Evolutionary conservation across 371 early-diverging fungal species (phyloP).

Genomic region (Lichtheimia ramosa): DNA sequence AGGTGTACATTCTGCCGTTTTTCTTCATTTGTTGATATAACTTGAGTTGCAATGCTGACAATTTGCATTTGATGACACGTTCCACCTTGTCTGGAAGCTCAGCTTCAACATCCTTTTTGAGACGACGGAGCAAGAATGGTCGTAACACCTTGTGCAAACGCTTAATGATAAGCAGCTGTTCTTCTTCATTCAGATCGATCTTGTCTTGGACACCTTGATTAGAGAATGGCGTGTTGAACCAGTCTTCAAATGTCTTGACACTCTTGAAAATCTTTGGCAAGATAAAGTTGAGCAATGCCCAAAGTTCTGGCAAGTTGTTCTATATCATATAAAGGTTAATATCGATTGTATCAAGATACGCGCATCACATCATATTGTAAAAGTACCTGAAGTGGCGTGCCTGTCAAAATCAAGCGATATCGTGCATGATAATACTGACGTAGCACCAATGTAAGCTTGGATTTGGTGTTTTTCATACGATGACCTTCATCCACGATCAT

Average conservation of each 20-base stretch:
- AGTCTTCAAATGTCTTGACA: constrained; percentile 95
- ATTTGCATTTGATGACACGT: constrained; percentile 89
- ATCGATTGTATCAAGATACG: neutral
- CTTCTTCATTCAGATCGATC: constrained; percentile 95
- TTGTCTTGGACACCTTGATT: constrained; percentile 83
- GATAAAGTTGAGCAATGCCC: constrained; percentile 98
- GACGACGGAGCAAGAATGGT: constrained; percentile 95
- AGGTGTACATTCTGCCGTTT: constrained; percentile 46
- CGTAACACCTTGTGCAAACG: constrained; percentile 96
- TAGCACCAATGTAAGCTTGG: constrained; percentile 85
- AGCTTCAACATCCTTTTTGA: constrained; percentile 99
- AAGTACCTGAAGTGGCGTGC: constrained; percentile 95
- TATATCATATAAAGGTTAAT: constrained; percentile 20
- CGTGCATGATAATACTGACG: constrained; percentile 81
- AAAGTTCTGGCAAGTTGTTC: constrained; percentile 99
- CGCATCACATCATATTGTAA: neutral
- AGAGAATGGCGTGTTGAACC: constrained; percentile 97
- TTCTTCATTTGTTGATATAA: constrained; percentile 78
- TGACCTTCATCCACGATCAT: constrained; percentile 99
- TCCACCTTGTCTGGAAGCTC: constrained; percentile 99
- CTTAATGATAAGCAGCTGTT: constrained; percentile 92
- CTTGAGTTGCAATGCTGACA: constrained; percentile 81
- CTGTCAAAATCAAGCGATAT: constrained; percentile 98
- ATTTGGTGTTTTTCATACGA: constrained; percentile 95
- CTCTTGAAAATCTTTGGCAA: constrained; percentile 96